A percentile compares a stretch with the other conserved stretches of the same genome.
Conservation (phyloP, 75 land plant species). For the Selaginella moellendorffii region DNA sequence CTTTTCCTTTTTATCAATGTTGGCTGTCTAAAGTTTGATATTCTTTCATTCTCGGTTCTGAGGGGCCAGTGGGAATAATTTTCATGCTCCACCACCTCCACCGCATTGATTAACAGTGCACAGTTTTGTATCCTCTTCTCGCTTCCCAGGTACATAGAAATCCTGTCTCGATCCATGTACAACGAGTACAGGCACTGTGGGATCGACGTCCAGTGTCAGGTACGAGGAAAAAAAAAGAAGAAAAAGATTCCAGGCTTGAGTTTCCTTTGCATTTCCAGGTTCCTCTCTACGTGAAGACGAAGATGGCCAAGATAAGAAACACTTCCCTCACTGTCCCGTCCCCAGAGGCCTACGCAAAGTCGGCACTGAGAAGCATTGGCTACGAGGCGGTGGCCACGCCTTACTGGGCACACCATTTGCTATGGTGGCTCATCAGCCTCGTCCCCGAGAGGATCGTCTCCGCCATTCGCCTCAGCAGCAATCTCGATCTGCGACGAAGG, state of each 20-base stretch:
- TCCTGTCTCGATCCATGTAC: constrained; percentile 62
- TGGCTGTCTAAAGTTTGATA: no score
- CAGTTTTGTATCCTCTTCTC: no score
- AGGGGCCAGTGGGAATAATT: no score
- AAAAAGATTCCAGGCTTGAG: not conserved
- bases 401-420: constrained; percentile 68
- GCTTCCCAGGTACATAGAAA: constrained; percentile 82
- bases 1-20: no score
- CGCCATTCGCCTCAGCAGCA: constrained; percentile 37
- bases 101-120: no score
- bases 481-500: constrained; percentile 40
- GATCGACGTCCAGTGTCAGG: constrained; percentile 95
- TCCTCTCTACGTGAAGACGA: constrained; percentile 13
- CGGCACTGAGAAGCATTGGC: not conserved
- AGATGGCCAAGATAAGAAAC: not conserved
- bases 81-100: no score
- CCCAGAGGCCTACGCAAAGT: not conserved
- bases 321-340: not conserved
- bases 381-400: constrained; percentile 40
- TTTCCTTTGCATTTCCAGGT: not conserved
- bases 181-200: constrained; percentile 81
- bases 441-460: constrained; percentile 50
- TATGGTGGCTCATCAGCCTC: constrained; percentile 35
- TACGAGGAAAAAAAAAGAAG: constrained; percentile 11
- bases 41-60: no score